Percentiles rank a stretch among this genome's conserved stretches.
Evolutionary conservation across 768 basidiomycete species (phyloP).

Genomic region (Termitomyces sp.): DNA sequence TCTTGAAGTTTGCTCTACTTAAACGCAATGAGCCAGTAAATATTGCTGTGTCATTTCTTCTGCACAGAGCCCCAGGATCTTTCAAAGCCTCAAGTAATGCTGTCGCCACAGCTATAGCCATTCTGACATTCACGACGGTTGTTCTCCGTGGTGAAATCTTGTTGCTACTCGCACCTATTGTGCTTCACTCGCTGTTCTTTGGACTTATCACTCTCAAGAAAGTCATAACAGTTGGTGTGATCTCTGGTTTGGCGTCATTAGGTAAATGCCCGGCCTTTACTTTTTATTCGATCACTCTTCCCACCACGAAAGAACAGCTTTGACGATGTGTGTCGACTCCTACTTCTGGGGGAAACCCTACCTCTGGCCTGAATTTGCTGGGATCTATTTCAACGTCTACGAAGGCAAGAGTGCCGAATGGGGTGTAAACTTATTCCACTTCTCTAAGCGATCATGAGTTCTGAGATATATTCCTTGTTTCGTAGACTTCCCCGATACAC

Average conservation of each 20-base stretch:
- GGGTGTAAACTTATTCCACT: conserved; percentile 62
- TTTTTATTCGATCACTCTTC: background rate
- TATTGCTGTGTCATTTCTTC: conserved; percentile 41
- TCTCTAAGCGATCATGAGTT: background rate
- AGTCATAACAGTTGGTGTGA: conserved; percentile 43
- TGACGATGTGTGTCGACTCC: conserved; percentile 69
- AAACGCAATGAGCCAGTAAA: conserved; percentile 42
- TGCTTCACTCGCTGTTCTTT: conserved; percentile 43
- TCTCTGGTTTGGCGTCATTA: conserved; percentile 43
- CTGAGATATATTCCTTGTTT: background rate
- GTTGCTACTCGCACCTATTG: conserved; percentile 57
- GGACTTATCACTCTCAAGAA: conserved; percentile 35
- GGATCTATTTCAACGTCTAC: conserved; percentile 80
- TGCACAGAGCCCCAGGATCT: conserved; percentile 37
- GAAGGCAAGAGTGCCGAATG: conserved; percentile 85
- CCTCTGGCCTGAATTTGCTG: conserved; percentile 84
- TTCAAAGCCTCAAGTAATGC: conserved; percentile 27
- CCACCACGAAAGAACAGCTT: conserved; percentile 30
- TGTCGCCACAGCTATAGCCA: conserved; percentile 38
- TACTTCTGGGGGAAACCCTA: conserved; percentile 74
- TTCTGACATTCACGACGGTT: conserved; percentile 63
- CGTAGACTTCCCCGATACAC: conserved; percentile 62
- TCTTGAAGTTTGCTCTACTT: background rate
- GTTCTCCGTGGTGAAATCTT: conserved; percentile 79
- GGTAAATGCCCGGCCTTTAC: conserved; percentile 29